Evolutionary conservation across 2,329 filamentous ascomycete species (phyloP).

Genomic region (Aspergillus bombycis): DNA sequence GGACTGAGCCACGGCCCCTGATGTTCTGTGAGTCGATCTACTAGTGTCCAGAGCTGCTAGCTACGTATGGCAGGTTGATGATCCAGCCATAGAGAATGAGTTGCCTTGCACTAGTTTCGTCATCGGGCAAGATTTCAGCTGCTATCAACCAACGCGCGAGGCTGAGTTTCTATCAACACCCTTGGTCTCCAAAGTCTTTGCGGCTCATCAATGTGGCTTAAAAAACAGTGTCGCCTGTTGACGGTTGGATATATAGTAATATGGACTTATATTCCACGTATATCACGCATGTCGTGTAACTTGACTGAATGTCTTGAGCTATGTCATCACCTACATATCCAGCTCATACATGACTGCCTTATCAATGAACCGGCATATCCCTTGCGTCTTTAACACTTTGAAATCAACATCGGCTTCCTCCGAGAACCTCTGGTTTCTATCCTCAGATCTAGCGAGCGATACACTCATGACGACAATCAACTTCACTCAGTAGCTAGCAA

Average conservation of each 20-base stretch:
- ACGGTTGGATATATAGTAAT: neutral
- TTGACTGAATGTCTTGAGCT: no score
- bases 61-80: neutral
- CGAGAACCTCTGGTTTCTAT: neutral
- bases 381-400: neutral
- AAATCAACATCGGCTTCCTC: neutral
- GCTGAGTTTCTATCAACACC: neutral
- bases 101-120: neutral
- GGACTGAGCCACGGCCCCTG: neutral
- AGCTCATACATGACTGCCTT: neutral
- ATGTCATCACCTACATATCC: neutral
- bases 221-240: neutral
- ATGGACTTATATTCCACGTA: neutral
- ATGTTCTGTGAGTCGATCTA: neutral
- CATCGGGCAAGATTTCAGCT: neutral
- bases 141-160: neutral
- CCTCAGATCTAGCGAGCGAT: neutral
- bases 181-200: neutral
- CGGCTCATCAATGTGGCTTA: neutral
- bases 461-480: neutral
- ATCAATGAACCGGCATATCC: neutral
- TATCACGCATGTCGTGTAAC: no score
- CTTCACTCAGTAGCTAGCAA: no score
- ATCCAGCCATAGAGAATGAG: neutral
- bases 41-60: neutral